Conservation (phyloP, 805 yeast species). For the Yarrowia sp. region DNA sequence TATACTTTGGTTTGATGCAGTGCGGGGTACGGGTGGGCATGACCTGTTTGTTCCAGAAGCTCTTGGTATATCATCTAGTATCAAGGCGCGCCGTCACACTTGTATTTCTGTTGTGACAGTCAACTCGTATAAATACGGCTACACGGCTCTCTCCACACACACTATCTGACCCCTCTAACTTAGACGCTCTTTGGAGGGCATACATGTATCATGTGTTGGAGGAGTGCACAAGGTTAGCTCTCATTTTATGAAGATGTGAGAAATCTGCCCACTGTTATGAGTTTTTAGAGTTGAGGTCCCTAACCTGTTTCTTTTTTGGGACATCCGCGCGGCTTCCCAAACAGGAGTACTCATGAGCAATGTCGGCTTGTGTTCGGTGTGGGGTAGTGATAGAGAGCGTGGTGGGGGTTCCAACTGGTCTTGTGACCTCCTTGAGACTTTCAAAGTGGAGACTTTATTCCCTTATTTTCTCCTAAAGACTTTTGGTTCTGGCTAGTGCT, state of each 20-base stretch:
- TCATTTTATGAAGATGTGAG: background rate
- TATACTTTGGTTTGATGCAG: background rate
- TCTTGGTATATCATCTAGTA: background rate
- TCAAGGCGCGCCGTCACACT: background rate
- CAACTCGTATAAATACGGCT: background rate
- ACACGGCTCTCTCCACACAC: constrained; percentile 7
- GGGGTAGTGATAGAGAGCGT: background rate
- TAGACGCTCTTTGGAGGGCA: background rate
- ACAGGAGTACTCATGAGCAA: background rate
- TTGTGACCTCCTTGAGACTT: no score
- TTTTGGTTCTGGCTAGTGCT: no score
- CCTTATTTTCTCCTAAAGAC: no score
- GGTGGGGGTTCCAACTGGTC: background rate
- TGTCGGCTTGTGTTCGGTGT: background rate
- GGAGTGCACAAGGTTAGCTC: background rate
- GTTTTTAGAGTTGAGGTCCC: background rate
- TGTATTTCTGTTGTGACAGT: background rate
- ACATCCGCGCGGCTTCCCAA: constrained; percentile 14
- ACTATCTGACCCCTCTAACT: background rate
- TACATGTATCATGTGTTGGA: background rate
- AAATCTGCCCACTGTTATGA: background rate
- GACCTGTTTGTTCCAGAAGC: background rate
- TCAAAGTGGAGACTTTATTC: no score
- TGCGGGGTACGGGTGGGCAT: background rate
- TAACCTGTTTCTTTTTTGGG: background rate